A percentile compares a stretch with the other conserved stretches of the same genome.
phyloP scores from a whole-genome alignment of 306 rosid species.

The Notholithocarpus densiflorus region DNA sequence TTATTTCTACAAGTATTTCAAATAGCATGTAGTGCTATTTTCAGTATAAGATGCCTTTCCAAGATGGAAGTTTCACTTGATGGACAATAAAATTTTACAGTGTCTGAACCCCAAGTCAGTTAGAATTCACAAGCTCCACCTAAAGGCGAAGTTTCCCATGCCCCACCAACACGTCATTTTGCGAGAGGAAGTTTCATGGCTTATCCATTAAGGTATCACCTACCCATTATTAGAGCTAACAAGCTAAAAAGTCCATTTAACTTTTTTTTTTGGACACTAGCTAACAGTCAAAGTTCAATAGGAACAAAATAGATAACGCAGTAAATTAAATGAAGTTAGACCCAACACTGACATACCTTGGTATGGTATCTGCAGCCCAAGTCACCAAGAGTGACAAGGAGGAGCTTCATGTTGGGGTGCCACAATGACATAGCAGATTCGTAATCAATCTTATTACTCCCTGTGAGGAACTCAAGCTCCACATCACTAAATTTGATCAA shows the following conservation, averaged over 20 bases:
- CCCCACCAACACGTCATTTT: neutral
- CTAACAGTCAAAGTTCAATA: neutral
- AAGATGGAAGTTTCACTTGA: too few species aligned
- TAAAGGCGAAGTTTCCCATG: neutral
- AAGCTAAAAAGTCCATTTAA: neutral
- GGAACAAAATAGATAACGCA: conserved; percentile 22
- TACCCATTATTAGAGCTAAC: neutral
- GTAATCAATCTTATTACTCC: conserved; percentile 63
- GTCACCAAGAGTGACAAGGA: conserved; percentile 97
- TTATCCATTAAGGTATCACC: neutral
- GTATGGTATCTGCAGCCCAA: conserved; percentile 86
- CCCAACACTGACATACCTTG: conserved; percentile 44
- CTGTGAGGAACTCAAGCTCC: conserved; percentile 82
- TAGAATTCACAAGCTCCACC: too few species aligned
- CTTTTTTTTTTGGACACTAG: neutral
- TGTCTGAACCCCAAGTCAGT: too few species aligned
- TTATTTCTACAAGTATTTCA: too few species aligned
- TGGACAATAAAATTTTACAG: too few species aligned
- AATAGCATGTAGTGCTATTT: too few species aligned
- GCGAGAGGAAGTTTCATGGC: neutral
- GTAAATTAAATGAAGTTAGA: neutral
- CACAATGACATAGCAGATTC: conserved; percentile 71
- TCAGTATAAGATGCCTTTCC: too few species aligned
- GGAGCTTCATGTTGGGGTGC: conserved; percentile 80
- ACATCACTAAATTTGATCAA: conserved; percentile 83